Conservation (phyloP, 352 stramenopile genomes). For the Phytopythium chamaehyphon region DNA sequence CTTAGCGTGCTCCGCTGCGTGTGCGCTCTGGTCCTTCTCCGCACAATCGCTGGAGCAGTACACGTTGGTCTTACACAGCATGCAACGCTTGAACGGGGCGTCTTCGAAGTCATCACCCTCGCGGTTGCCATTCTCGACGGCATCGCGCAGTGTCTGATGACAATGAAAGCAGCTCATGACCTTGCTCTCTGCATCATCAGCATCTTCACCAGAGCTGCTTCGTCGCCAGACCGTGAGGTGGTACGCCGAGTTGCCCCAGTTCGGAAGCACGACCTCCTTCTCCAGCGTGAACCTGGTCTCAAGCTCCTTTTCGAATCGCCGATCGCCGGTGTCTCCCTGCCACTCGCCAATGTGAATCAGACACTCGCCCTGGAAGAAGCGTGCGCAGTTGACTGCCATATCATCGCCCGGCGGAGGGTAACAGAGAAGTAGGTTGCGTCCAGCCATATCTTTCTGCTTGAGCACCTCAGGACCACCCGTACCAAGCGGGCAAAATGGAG, state of each 20-base stretch:
- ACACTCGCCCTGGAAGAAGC: constrained; percentile 56
- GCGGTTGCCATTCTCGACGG: constrained; percentile 9
- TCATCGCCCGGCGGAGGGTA: constrained; percentile 60
- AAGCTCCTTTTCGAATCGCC: constrained; percentile 60
- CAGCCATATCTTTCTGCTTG: constrained; percentile 25
- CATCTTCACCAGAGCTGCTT: constrained; percentile 10
- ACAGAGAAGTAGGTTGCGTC: constrained; percentile 60
- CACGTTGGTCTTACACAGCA: constrained; percentile 76
- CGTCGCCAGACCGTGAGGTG: constrained; percentile 68
- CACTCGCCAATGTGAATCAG: constrained; percentile 76
- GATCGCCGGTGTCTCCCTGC: constrained; percentile 72
- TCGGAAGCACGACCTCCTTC: constrained; percentile 56
- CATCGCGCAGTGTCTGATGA: constrained; percentile 31
- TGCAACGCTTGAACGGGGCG: constrained; percentile 51
- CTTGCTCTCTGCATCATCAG: constrained; percentile 7
- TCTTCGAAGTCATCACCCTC: constrained; percentile 26
- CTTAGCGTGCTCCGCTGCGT: constrained; percentile 63
- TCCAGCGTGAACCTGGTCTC: constrained; percentile 45
- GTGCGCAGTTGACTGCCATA: constrained; percentile 56
- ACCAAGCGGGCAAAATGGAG: constrained; percentile 55
- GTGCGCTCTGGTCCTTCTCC: constrained; percentile 23
- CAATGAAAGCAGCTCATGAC: constrained; percentile 59
- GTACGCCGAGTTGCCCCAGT: constrained; percentile 80
- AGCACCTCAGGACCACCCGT: constrained; percentile 57
- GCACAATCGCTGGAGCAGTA: constrained; percentile 67